These are phyloP conservation scores for Geotrichum cucujoidarum DNA, from an alignment of 1,139 yeast genomes.

Conservation along the genomic window DNA sequence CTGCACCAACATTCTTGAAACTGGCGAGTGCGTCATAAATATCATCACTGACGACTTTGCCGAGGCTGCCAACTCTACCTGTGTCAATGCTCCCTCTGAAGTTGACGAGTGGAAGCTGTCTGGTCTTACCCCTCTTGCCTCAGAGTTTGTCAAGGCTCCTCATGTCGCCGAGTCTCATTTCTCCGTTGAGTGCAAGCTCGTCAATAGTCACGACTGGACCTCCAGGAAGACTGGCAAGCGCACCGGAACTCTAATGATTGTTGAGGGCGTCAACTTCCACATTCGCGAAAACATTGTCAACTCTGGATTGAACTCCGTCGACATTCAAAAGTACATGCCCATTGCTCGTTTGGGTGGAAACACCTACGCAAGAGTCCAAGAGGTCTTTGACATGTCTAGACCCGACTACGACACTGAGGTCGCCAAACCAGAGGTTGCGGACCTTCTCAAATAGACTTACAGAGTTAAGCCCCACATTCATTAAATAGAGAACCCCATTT, in stretches of 20 bases:
- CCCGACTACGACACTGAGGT: conserved; percentile 38
- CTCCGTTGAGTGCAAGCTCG: conserved; percentile 51
- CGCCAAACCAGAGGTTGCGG: conserved; percentile 20
- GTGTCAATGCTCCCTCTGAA: conserved; percentile 46
- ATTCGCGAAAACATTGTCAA: conserved; percentile 52
- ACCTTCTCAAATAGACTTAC: conserved; percentile 4
- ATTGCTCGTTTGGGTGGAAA: conserved; percentile 55
- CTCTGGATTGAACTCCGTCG: conserved; percentile 41
- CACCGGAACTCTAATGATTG: conserved; percentile 44
- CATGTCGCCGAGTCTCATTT: conserved; percentile 61
- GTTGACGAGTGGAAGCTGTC: conserved; percentile 53
- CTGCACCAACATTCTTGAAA: conserved; percentile 45
- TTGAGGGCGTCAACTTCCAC: conserved; percentile 57
- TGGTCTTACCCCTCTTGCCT: conserved; percentile 49
- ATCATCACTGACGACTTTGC: conserved; percentile 60
- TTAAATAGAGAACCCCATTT: too few species aligned
- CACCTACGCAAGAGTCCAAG: conserved; percentile 44
- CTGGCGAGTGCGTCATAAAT: conserved; percentile 54
- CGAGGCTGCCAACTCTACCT: conserved; percentile 57
- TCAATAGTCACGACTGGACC: conserved; percentile 44
- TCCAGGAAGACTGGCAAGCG: conserved; percentile 40
- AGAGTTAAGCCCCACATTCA: background rate
- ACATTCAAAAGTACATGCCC: conserved; percentile 49
- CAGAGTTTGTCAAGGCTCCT: conserved; percentile 47
- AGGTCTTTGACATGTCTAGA: conserved; percentile 44